A percentile compares a stretch with the other conserved stretches of the same genome.
Conservation (phyloP, 768 basidiomycete genomes). For the Saitozyma podzolica region DNA sequence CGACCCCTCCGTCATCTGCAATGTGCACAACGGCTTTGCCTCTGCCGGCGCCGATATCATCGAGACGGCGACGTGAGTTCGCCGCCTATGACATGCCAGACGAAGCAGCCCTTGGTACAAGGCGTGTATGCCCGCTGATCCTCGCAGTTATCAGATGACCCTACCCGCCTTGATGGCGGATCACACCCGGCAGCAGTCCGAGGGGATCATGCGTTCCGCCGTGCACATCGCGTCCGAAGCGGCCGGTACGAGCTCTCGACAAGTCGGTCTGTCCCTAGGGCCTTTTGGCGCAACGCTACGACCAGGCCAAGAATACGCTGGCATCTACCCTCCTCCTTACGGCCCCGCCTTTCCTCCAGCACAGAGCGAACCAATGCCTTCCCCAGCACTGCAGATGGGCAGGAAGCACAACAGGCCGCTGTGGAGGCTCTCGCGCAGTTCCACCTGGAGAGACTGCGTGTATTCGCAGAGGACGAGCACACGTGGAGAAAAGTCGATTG, state of each 20-base stretch:
- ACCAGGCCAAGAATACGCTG: conserved; percentile 68
- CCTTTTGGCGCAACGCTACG: conserved; percentile 69
- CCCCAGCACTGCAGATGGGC: not conserved
- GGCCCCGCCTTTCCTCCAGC: conserved; percentile 57
- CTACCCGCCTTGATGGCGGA: conserved; percentile 8
- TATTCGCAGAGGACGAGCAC: conserved; percentile 58
- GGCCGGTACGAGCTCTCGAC: conserved; percentile 14
- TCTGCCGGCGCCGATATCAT: conserved; percentile 68
- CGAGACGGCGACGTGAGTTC: conserved; percentile 66
- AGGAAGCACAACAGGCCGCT: conserved; percentile 10
- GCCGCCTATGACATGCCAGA: not conserved
- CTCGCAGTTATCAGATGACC: conserved; percentile 33
- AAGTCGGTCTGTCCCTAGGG: conserved; percentile 70
- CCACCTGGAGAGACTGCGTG: conserved; percentile 64
- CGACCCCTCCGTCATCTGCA: conserved; percentile 60
- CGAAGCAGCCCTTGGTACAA: not conserved
- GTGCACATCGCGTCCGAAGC: conserved; percentile 15
- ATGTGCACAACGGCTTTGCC: conserved; percentile 65
- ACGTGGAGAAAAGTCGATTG: conserved; percentile 64
- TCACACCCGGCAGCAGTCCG: conserved; percentile 26
- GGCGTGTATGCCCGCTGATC: conserved; percentile 4
- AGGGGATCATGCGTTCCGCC: conserved; percentile 12
- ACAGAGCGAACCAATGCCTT: conserved; percentile 18
- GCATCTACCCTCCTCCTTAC: conserved; percentile 72
- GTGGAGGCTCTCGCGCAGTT: conserved; percentile 61